Percentiles rank a stretch among this genome's conserved stretches.
Evolutionary conservation across 2,329 filamentous ascomycete genomes (phyloP).

Genomic region (Stagonosporopsis tanaceti): DNA sequence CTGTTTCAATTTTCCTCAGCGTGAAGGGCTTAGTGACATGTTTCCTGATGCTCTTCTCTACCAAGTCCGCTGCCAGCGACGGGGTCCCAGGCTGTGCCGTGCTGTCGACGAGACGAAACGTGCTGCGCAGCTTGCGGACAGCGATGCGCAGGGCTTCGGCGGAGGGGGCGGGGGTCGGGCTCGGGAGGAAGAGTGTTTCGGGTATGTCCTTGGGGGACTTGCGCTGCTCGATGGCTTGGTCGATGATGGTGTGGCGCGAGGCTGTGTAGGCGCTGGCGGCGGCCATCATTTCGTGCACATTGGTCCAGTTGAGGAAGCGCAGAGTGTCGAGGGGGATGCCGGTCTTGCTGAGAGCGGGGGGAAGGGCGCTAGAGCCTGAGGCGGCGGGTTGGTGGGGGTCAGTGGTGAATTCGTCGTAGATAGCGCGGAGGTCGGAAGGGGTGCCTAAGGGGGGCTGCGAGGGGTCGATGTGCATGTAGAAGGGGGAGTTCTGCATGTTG

Average conservation of each 20-base stretch:
- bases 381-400: slow-evolving; percentile 46
- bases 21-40: slow-evolving; percentile 7
- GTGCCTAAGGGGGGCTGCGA: slow-evolving; percentile 27
- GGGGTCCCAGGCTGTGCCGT: not conserved
- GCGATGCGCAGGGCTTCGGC: not conserved
- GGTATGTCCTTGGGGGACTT: slow-evolving; percentile 7
- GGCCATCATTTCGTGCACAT: slow-evolving; percentile 56
- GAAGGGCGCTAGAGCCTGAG: slow-evolving; percentile 9
- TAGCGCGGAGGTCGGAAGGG: slow-evolving; percentile 36
- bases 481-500: slow-evolving; percentile 45
- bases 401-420: slow-evolving; percentile 57
- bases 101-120: slow-evolving; percentile 13
- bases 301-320: slow-evolving; percentile 60
- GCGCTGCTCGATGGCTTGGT: slow-evolving; percentile 22
- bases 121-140: slow-evolving; percentile 6
- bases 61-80: not conserved
- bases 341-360: slow-evolving; percentile 39
- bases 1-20: not conserved
- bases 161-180: not conserved
- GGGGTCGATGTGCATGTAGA: slow-evolving; percentile 50
- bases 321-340: slow-evolving; percentile 55
- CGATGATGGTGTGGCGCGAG: slow-evolving; percentile 6
- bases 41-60: slow-evolving; percentile 11
- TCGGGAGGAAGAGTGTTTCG: not conserved
- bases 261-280: slow-evolving; percentile 42